Percentiles rank a stretch among this genome's conserved stretches.
These are phyloP conservation scores for Kondoa subrosea DNA, from an alignment of 768 basidiomycete genomes.

Conservation along the genomic window DNA sequence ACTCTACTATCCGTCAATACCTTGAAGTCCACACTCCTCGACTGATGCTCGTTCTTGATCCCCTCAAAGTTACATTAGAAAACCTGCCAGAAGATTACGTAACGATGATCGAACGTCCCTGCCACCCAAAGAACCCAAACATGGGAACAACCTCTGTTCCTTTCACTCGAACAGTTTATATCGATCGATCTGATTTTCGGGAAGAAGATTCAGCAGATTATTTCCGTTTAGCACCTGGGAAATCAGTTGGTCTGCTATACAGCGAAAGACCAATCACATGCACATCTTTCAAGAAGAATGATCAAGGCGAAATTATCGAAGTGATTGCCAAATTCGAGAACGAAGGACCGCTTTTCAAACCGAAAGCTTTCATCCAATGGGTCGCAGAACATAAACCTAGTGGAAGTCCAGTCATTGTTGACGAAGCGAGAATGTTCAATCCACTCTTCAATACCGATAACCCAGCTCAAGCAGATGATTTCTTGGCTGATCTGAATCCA, in stretches of 20 bases:
- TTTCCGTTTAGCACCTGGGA: slow-evolving; percentile 92
- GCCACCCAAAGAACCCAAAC: slow-evolving; percentile 83
- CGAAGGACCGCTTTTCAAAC: slow-evolving; percentile 38
- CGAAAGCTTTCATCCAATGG: slow-evolving; percentile 93
- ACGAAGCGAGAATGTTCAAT: slow-evolving; percentile 83
- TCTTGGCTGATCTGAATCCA: slow-evolving; percentile 62
- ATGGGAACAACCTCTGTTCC: slow-evolving; percentile 67
- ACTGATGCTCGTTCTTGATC: slow-evolving; percentile 74
- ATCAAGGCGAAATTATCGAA: slow-evolving; percentile 55
- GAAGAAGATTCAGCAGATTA: slow-evolving; percentile 74
- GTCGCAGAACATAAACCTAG: slow-evolving; percentile 66
- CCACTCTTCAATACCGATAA: slow-evolving; percentile 87
- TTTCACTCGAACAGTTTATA: slow-evolving; percentile 75
- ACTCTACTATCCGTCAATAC: slow-evolving; percentile 70
- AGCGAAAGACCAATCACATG: slow-evolving; percentile 83
- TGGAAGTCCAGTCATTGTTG: slow-evolving; percentile 63
- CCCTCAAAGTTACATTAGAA: slow-evolving; percentile 77
- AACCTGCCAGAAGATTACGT: slow-evolving; percentile 76
- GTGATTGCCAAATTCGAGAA: slow-evolving; percentile 44
- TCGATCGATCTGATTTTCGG: slow-evolving; percentile 85
- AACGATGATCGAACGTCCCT: slow-evolving; percentile 65
- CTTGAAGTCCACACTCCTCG: slow-evolving; percentile 76
- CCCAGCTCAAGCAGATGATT: slow-evolving; percentile 54
- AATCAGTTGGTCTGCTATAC: slow-evolving; percentile 90
- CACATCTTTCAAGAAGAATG: slow-evolving; percentile 67